Percentiles rank a stretch among this genome's conserved stretches.
phyloP scores from a whole-genome alignment of 1,284 basidiomycete species.

The Ganoderma sp. region DNA sequence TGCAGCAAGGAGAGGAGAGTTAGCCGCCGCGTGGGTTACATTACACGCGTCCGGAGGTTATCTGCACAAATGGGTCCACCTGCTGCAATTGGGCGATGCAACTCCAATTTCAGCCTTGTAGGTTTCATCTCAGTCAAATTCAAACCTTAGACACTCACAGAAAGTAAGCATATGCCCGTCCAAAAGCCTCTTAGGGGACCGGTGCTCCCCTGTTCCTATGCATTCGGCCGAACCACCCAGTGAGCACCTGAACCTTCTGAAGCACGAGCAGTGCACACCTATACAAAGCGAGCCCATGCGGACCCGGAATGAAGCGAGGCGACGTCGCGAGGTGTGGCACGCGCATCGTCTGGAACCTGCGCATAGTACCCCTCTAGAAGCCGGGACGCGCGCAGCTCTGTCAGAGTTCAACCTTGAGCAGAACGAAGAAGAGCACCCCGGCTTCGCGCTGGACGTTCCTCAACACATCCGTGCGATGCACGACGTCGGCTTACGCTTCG shows the following conservation, averaged over 20 bases:
- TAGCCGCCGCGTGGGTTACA: not conserved
- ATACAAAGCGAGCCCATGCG: not conserved
- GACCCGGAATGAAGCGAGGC: not conserved
- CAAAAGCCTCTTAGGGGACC: not conserved
- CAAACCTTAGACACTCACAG: conserved; percentile 1
- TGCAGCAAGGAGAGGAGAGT: not conserved
- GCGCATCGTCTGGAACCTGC: not conserved
- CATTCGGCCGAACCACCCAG: not conserved
- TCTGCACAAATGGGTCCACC: not conserved
- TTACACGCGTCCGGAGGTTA: conserved; percentile 3
- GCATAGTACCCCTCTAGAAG: not conserved
- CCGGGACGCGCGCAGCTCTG: not conserved
- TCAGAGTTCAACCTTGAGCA: not conserved
- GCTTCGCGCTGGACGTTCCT: not conserved
- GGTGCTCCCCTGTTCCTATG: not conserved
- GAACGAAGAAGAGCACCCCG: too few relatives aligned
- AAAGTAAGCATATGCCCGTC: conserved; percentile 5
- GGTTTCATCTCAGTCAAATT: conserved; percentile 3
- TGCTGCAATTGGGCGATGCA: not conserved
- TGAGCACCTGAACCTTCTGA: not conserved
- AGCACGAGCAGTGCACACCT: not conserved
- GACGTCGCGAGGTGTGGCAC: not conserved
- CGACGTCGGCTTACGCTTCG: conserved; percentile 2
- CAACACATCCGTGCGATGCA: conserved; percentile 5
- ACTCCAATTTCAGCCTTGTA: not conserved